Conservation (phyloP, 352 stramenopile species). For the Phytophthora agathidicida region DNA sequence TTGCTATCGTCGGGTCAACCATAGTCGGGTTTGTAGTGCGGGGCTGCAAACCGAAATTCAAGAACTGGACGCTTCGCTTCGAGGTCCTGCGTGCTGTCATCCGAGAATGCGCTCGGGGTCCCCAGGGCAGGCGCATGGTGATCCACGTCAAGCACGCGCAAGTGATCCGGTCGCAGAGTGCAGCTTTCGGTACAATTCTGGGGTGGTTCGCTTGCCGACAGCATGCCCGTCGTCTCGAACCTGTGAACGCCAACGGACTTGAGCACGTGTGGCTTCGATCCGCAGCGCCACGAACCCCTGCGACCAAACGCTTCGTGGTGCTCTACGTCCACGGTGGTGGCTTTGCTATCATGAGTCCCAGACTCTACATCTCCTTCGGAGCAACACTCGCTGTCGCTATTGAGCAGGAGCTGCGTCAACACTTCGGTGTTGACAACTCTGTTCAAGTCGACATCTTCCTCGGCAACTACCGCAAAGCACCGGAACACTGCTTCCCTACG, state of each 20-base stretch:
- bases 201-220: conserved; percentile 36
- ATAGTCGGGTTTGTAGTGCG: conserved; percentile 29
- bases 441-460: conserved; percentile 49
- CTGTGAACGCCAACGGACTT: conserved; percentile 36
- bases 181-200: conserved; percentile 29
- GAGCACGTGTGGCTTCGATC: conserved; percentile 51
- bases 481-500: conserved; percentile 43
- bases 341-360: conserved; percentile 50
- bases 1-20: conserved; percentile 18
- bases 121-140: conserved; percentile 36
- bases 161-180: conserved; percentile 41
- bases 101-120: conserved; percentile 25
- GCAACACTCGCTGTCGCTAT: conserved; percentile 29
- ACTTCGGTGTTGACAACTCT: conserved; percentile 1
- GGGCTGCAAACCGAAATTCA: conserved; percentile 39
- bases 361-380: conserved; percentile 43
- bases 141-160: conserved; percentile 36
- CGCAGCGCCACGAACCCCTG: background rate
- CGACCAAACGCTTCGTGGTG: conserved; percentile 40
- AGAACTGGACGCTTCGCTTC: conserved; percentile 55
- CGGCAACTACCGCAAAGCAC: conserved; percentile 56
- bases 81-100: conserved; percentile 40
- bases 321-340: conserved; percentile 66
- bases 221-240: conserved; percentile 26
- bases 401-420: conserved; percentile 26